Conservation (phyloP, 345 rosid species). For the Aegle marmelos region DNA sequence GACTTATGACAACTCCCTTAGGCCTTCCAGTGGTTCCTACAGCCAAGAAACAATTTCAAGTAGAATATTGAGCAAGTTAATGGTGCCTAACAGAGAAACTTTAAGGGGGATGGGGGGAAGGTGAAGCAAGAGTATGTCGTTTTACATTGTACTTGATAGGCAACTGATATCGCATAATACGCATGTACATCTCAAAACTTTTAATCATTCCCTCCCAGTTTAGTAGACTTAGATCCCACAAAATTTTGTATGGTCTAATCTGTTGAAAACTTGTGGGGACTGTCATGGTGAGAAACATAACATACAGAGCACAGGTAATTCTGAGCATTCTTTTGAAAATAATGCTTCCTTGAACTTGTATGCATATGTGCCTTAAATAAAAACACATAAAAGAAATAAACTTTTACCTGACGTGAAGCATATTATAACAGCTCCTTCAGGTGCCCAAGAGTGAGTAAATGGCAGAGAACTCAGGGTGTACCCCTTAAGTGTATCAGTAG, state of each 20-base stretch:
- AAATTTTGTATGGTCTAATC: not conserved
- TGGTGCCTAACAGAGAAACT: not conserved
- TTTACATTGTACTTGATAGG: not conserved
- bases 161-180: not conserved
- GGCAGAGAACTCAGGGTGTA: conserved; percentile 9
- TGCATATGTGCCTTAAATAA: not conserved
- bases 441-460: conserved; percentile 51
- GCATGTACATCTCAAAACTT: not conserved
- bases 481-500: conserved; percentile 41
- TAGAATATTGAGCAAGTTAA: not conserved
- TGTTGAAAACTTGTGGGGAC: not conserved
- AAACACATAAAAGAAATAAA: not conserved
- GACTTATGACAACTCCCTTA: conserved; percentile 74
- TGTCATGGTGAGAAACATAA: not conserved
- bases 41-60: conserved; percentile 18
- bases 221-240: not conserved
- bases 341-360: not conserved
- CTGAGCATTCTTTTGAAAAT: not conserved
- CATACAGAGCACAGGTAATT: not conserved
- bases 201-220: not conserved
- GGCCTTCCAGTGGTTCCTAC: conserved; percentile 90
- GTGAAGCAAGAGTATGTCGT: not conserved
- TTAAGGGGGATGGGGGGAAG: not conserved
- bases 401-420: conserved; percentile 82
- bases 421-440: conserved; percentile 65